These are phyloP conservation scores for Paecilomyces sp. DNA, from an alignment of 2,329 filamentous ascomycete genomes.

Conservation along the genomic window DNA sequence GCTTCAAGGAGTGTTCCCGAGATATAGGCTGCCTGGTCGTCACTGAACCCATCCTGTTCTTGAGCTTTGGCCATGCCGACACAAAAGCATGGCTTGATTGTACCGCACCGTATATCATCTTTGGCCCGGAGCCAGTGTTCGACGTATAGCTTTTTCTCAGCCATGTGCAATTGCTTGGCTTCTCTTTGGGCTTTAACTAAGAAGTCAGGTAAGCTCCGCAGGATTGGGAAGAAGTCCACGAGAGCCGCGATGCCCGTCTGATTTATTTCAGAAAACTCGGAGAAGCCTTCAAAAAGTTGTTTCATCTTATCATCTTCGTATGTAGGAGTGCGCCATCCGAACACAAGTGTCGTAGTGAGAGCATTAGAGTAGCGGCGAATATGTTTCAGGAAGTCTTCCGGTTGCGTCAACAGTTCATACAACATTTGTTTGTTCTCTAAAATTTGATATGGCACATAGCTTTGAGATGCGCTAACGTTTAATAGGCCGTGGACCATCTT, in stretches of 20 bases:
- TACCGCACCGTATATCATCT: slow-evolving; percentile 20
- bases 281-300: slow-evolving; percentile 38
- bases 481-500: slow-evolving; percentile 40
- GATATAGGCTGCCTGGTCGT: slow-evolving; percentile 7
- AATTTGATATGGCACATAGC: slow-evolving; percentile 50
- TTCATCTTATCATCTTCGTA: slow-evolving; percentile 37
- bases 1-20: slow-evolving; percentile 31
- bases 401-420: slow-evolving; percentile 40
- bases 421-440: slow-evolving; percentile 50
- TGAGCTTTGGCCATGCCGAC: slow-evolving; percentile 20
- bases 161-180: slow-evolving; percentile 37
- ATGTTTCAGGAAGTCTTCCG: slow-evolving; percentile 36
- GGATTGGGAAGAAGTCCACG: slow-evolving; percentile 41
- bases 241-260: slow-evolving; percentile 37
- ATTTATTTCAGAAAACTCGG: slow-evolving; percentile 35
- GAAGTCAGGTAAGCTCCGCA: slow-evolving; percentile 40
- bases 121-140: slow-evolving; percentile 38
- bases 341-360: slow-evolving; percentile 45
- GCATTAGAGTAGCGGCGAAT: slow-evolving; percentile 44
- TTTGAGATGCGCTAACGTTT: slow-evolving; percentile 39
- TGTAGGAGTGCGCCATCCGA: slow-evolving; percentile 37
- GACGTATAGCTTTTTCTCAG: slow-evolving; percentile 37
- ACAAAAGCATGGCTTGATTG: slow-evolving; percentile 21
- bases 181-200: slow-evolving; percentile 27
- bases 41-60: not conserved